phyloP scores from a whole-genome alignment of 345 rosid species.

The Microcos paniculata region DNA sequence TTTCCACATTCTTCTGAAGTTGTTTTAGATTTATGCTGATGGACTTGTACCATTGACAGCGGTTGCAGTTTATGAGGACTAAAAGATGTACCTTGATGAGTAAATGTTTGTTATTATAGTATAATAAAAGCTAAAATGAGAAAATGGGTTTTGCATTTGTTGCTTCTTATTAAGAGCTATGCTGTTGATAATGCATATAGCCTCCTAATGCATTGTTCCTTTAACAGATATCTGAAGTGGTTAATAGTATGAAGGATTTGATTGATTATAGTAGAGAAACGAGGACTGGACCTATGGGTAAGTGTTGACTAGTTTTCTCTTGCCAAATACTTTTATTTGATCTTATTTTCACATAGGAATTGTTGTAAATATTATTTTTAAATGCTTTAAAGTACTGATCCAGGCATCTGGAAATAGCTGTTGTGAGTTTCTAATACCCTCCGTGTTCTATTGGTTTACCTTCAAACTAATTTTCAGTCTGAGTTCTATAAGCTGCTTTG shows the following conservation, averaged over 20 bases:
- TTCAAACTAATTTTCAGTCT: neutral
- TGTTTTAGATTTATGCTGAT: neutral
- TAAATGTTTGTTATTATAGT: neutral
- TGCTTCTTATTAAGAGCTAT: neutral
- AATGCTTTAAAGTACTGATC: constrained; percentile 3
- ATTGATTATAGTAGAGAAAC: constrained; percentile 97
- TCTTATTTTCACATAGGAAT: neutral
- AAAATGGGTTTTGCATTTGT: neutral
- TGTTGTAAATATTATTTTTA: neutral
- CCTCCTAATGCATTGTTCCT: neutral
- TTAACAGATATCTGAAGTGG: constrained; percentile 91
- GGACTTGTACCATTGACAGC: neutral
- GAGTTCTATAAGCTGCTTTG: too few species aligned
- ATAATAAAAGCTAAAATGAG: neutral
- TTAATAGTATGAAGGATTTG: constrained; percentile 98
- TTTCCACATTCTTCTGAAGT: neutral
- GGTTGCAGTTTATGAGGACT: neutral
- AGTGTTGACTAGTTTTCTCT: constrained; percentile 22
- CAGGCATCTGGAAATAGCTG: neutral
- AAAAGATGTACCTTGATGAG: neutral
- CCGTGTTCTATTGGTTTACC: neutral
- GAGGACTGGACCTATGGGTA: constrained; percentile 96
- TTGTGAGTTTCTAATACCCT: neutral
- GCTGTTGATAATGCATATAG: neutral
- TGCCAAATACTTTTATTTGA: neutral